Evolutionary conservation across 768 basidiomycete genomes (phyloP).

Genomic region (Porpolomopsis calyptriformis): DNA sequence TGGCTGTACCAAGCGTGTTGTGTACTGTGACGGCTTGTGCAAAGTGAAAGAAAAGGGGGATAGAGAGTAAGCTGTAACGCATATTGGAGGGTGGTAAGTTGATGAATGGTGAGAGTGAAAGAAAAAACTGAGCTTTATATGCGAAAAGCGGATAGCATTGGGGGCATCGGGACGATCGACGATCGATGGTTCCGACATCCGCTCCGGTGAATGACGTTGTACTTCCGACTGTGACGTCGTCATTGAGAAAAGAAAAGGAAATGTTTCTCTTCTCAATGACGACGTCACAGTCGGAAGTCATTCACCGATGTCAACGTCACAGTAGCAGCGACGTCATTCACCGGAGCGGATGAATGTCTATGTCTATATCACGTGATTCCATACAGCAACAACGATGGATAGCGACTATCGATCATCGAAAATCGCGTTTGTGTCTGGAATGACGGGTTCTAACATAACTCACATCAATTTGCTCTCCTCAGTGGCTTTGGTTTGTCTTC

Average conservation of each 20-base stretch:
- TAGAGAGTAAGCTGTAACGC: not conserved
- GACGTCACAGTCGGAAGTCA: too few species aligned
- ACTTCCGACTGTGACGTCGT: too few species aligned
- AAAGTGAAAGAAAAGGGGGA: not conserved
- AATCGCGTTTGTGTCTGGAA: conserved; percentile 63
- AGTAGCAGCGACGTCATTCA: too few species aligned
- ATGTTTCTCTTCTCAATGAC: too few species aligned
- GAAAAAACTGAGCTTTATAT: conserved; percentile 1
- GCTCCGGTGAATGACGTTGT: too few species aligned
- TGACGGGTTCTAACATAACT: conserved; percentile 49
- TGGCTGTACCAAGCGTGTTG: not conserved
- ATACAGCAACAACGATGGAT: not conserved
- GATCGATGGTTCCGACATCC: too few species aligned
- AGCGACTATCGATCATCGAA: conserved; percentile 55
- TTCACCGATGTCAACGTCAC: too few species aligned
- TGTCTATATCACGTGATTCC: too few species aligned
- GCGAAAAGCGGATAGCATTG: conserved; percentile 6
- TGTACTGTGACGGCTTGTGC: not conserved
- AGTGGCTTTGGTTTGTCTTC: conserved; percentile 40
- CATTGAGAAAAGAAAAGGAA: too few species aligned
- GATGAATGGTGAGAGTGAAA: not conserved
- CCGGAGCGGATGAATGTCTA: too few species aligned
- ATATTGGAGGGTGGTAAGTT: not conserved
- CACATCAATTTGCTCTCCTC: conserved; percentile 51
- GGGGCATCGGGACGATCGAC: too few species aligned